A percentile compares a stretch with the other conserved stretches of the same genome.
Conservation (phyloP, 768 basidiomycete genomes). For the Amanita pseudoporphyria region DNA sequence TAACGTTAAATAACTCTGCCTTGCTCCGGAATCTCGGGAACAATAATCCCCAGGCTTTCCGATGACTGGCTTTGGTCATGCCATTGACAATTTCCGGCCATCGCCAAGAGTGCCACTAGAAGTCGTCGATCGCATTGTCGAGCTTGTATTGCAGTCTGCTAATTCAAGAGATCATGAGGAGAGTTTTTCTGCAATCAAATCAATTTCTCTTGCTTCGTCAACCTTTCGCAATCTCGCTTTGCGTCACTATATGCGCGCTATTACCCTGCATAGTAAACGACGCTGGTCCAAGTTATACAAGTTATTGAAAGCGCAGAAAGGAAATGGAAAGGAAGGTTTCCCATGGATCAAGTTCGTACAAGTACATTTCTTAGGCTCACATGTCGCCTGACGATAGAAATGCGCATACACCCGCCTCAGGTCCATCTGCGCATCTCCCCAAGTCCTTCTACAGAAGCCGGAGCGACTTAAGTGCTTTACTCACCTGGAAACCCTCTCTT, state of each 20-base stretch:
- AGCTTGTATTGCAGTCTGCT: slow-evolving; percentile 15
- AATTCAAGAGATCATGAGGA: too few relatives aligned
- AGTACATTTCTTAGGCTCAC: slow-evolving; percentile 6
- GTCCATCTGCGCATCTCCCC: slow-evolving; percentile 23
- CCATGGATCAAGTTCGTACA: slow-evolving; percentile 39
- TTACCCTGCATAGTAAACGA: slow-evolving; percentile 18
- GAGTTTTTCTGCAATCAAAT: slow-evolving; percentile 16
- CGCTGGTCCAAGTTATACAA: slow-evolving; percentile 17
- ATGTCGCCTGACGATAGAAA: not conserved
- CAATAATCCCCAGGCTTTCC: too few relatives aligned
- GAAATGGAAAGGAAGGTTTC: slow-evolving; percentile 20
- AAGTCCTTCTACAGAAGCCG: slow-evolving; percentile 18
- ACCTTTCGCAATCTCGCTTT: slow-evolving; percentile 33
- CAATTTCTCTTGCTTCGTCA: slow-evolving; percentile 27
- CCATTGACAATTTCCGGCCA: slow-evolving; percentile 7
- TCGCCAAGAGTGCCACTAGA: slow-evolving; percentile 25
- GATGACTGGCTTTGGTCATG: too few relatives aligned
- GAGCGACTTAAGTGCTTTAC: slow-evolving; percentile 21
- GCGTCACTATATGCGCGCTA: slow-evolving; percentile 24
- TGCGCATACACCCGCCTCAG: slow-evolving; percentile 11
- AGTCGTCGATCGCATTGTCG: slow-evolving; percentile 26
- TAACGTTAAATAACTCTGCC: too few relatives aligned
- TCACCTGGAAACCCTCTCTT: slow-evolving; percentile 26
- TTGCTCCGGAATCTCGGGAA: too few relatives aligned
- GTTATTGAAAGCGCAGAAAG: slow-evolving; percentile 17